phyloP scores from a whole-genome alignment of 2,329 filamentous ascomycete species.

The Fusarium bulbicola region DNA sequence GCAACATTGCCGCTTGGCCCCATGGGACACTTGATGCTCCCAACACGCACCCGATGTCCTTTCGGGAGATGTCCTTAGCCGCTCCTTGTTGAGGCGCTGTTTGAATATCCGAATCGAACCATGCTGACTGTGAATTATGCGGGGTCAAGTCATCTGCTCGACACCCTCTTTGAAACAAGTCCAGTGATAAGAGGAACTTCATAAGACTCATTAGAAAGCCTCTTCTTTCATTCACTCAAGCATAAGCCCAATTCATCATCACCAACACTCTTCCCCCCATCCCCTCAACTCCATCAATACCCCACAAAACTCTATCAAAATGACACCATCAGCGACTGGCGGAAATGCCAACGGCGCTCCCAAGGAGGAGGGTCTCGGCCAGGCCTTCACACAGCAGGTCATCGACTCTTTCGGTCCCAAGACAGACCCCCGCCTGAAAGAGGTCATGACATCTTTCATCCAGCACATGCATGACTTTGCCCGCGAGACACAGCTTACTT shows the following conservation, averaged over 20 bases:
- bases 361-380: constrained; percentile 44
- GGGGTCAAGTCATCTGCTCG: constrained; percentile 22
- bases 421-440: constrained; percentile 72
- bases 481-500: constrained; percentile 79
- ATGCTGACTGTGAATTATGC: constrained; percentile 25
- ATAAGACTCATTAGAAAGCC: neutral
- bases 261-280: neutral
- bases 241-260: neutral
- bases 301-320: constrained; percentile 41
- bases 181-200: constrained; percentile 9
- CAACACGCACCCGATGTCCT: constrained; percentile 12
- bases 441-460: constrained; percentile 74
- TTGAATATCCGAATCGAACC: constrained; percentile 22
- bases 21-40: neutral
- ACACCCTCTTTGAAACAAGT: neutral
- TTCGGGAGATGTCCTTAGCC: constrained; percentile 23
- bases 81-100: constrained; percentile 2
- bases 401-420: constrained; percentile 79
- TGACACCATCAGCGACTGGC: constrained; percentile 48
- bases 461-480: constrained; percentile 83
- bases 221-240: neutral
- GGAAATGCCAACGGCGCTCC: constrained; percentile 48
- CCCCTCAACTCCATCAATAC: neutral
- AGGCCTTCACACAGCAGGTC: constrained; percentile 75
- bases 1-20: constrained; percentile 1